These are phyloP conservation scores for Persicaria tinctoria DNA, from an alignment of 148 eudicot genomes.

Conservation along the genomic window DNA sequence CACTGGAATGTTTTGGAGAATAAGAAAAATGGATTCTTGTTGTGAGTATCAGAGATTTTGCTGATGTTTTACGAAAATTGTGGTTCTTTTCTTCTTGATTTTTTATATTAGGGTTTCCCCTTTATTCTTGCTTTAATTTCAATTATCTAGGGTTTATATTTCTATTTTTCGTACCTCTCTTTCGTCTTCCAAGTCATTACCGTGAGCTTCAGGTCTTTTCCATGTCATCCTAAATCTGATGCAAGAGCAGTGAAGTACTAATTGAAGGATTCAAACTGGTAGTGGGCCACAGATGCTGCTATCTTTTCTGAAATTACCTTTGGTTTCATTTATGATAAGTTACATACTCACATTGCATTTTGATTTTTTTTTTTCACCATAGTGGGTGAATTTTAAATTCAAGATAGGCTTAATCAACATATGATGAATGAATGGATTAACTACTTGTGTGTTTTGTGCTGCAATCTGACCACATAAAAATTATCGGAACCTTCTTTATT, in stretches of 20 bases:
- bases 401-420: background rate
- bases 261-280: background rate
- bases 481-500: no score
- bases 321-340: no score
- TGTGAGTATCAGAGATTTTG: background rate
- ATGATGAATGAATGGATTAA: background rate
- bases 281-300: background rate
- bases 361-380: background rate
- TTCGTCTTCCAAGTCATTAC: background rate
- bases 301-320: background rate
- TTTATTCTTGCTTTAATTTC: constrained; percentile 1
- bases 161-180: background rate
- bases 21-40: background rate
- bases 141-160: background rate
- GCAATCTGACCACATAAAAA: background rate
- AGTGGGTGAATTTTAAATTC: background rate
- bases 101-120: background rate
- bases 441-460: background rate
- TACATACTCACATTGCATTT: background rate
- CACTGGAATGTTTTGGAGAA: background rate
- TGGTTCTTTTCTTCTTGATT: background rate
- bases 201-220: background rate
- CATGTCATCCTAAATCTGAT: background rate
- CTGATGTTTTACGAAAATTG: background rate
- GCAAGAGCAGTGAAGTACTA: background rate